Evolutionary conservation across 257 asterid genomes (phyloP), one percentile per base, ranked within the genome.

Genomic region (Echites panduratus): DNA sequence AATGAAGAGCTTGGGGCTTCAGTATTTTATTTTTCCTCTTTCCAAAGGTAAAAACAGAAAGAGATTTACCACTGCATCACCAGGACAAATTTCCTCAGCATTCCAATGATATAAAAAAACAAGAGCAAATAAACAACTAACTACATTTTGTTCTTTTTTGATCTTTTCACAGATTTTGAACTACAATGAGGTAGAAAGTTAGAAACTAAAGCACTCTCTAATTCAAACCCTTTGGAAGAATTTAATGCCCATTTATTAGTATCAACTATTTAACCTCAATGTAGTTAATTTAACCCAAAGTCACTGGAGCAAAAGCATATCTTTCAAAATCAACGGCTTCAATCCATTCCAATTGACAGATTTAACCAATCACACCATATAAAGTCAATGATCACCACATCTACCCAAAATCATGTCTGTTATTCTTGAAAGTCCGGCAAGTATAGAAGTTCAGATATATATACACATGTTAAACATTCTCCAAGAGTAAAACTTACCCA

Each of bases 401-500:
- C 38, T 32, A 32, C 38, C 38, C 38, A 32, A 32, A 32, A 32
- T 32, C 38, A 32, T 32, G 3, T n/a, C n/a, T n/a, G n/a, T 32
- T 32, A 32, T 32, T 32, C 38, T 32, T 32, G 38, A 32, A 32
- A 32, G 24, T 11, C 9, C 9, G 9, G 49, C 64, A 32, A 70
- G 49, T 13, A 10, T 3, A 4, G 32, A 48, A 57, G 22, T 16
- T 20, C 5, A 29, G 6, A 50, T 7, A 27, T 20, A 16, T 9
- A 20, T 22, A 32, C 4, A 66, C 24, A 20, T 26, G 29, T 26
- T 10, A 66, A 14, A 49, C 56, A 52, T 64, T 16, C n/a, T 62
- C 20, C 61, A 32, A 62, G 4, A 27, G 57, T 53, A 14, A 56
- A 82, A 76, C 87, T 70, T 85, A 92, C 98, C 98, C 86, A 92